Base-by-base conservation (phyloP, 2,329 filamentous ascomycete species). In the Ceratocystis destructans region DNA sequence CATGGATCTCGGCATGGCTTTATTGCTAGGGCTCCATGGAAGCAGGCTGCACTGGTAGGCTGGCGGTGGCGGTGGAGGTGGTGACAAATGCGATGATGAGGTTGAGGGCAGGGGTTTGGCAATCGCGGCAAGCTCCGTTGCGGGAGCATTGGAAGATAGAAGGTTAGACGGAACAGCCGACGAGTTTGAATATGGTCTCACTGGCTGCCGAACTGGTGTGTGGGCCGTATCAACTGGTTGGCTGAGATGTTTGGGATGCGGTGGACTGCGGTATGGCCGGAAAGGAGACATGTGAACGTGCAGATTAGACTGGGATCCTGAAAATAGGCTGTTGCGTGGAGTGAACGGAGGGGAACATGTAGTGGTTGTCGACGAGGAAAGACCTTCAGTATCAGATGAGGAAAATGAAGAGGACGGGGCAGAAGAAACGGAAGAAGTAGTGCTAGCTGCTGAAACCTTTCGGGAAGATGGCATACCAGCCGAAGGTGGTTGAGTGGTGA, bases 171-270 rank as follows among this genome's bases (percentile, higher is more conserved):
- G 28, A 20, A 59, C 55, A 59, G 28, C 25, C 8, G 17, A 17
- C n/a, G 61, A 63, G 61, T 63, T 63, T 28, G 61, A 63, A 41
- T 63, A 45, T 33, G 61, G 61, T 37, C 61, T 44, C 44, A 63
- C 46, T 37, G 55, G 64, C 25, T 59, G 53, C 17, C 41, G 44
- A 3, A 61, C 17, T 37, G 20, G 22, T 48, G 61, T 22, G n/a
- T 28, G 55, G 57, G 41, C 53, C 50, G 53, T 44, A n/a, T 64
- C 62, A n/a, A 62, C 17, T 8, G 62, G 66, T 44, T 67, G 66
- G 62, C 66, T 62, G 17, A 65, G 62, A 15, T 65, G 62, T 28
- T 67, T 67, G 15, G 46, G 62, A 28, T 48, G 37, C 22, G 62
- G 57, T 28, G 44, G 20, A 46, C 64, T 67, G 46, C 45, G 59